Base-by-base conservation (phyloP, 176 grass and related monocot species). In the Lolium rigidum region DNA sequence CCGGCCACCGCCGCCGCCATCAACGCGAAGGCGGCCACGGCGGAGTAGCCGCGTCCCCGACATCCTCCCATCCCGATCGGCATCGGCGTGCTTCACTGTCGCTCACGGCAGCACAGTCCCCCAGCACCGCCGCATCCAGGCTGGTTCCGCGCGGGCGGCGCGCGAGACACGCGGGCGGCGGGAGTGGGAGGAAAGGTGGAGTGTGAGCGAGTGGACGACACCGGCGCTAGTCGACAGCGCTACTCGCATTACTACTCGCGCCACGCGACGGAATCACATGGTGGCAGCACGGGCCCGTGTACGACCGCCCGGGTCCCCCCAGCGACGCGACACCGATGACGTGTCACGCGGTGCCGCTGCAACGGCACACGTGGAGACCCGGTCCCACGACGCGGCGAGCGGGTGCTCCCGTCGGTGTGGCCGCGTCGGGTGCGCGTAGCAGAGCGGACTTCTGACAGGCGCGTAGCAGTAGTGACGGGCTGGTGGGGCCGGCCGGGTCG, bases 201-300 rank as follows among this genome's bases (percentile, higher is more conserved):
- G 70, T 1, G 73, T 3, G 70, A 22, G 73, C 15, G 81, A 73
- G 68, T 60, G 81, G 68, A 73, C 15, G 81, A 83, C 82, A 74
- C 52, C 81, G 20, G 26, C 63, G 28, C 79, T 69, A n/a, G 79
- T 70, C 38, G 68, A 70, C 67, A 48, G 17, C 8, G 20, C 38
- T 43, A 38, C 11, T 5, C 6, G 17, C 48, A 15, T 80, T 63
- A 49, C 48, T 64, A 25, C 9, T 20, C 67, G 37, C 66, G 66
- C 67, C 68, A n/a, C 68, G 39, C 77, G 6, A 17, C 55, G 38
- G 37, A 51, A 51, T 51, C 71, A 74, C 71, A 74, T 15, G 52
- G 35, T 6, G 54, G 60, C 50, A 22, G 39, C 69, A 13, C 68
- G 68, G 68, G 4, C 1, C 51, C 51, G 87, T 74, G 75, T 64